Evolutionary conservation across 768 basidiomycete genomes (phyloP).

Genomic region (Boletus tomentosulus): DNA sequence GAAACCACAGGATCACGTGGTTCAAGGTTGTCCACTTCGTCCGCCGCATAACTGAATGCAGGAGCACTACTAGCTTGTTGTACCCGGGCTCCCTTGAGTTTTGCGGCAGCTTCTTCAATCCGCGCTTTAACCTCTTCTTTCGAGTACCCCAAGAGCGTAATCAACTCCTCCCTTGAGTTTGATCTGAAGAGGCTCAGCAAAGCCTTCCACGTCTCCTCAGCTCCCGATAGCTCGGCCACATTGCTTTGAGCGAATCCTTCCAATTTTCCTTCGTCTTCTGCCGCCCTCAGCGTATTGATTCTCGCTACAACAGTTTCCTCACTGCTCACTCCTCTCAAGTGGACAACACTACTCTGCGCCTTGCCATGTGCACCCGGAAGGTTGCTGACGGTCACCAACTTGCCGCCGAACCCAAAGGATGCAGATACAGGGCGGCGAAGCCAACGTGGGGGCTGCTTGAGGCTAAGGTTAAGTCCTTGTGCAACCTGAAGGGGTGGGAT

Average conservation of each 20-base stretch:
- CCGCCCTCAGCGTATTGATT: conserved; percentile 60
- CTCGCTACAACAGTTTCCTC: conserved; percentile 73
- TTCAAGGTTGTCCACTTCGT: conserved; percentile 44
- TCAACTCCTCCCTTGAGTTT: conserved; percentile 84
- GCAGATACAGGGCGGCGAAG: conserved; percentile 75
- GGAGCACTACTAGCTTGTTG: conserved; percentile 25
- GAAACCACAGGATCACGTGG: conserved; percentile 77
- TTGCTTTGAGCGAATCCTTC: conserved; percentile 67
- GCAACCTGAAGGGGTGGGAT: conserved; percentile 40
- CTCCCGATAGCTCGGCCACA: conserved; percentile 25
- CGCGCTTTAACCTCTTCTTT: conserved; percentile 77
- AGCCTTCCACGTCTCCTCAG: conserved; percentile 76
- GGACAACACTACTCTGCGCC: conserved; percentile 77
- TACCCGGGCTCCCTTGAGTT: conserved; percentile 48
- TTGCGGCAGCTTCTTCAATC: conserved; percentile 79
- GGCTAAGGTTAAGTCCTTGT: conserved; percentile 59
- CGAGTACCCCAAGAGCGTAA: conserved; percentile 88
- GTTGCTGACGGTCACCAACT: conserved; percentile 77
- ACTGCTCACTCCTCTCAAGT: conserved; percentile 72
- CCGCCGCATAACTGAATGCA: conserved; percentile 29
- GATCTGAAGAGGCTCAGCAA: conserved; percentile 85
- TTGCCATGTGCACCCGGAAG: conserved; percentile 71
- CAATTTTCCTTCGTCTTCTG: conserved; percentile 55
- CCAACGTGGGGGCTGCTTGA: conserved; percentile 97
- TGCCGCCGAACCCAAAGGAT: conserved; percentile 91